Conservation (phyloP, 805 yeast genomes). For the Yarrowia sp. region DNA sequence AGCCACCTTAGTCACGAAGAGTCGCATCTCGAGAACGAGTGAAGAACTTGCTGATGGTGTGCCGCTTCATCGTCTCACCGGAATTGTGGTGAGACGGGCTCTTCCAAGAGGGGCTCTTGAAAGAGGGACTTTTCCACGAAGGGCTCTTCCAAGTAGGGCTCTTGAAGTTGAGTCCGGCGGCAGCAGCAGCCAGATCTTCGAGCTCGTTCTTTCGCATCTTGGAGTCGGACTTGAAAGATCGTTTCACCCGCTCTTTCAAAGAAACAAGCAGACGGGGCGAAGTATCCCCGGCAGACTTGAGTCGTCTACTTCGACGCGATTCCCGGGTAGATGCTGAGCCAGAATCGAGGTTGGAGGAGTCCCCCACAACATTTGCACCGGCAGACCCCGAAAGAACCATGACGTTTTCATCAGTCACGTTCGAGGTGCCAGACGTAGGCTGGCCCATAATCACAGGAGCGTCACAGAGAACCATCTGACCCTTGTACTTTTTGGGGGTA, state of each 20-base stretch:
- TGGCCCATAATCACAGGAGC: background rate
- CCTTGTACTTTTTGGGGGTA: conserved; percentile 4
- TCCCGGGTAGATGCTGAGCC: background rate
- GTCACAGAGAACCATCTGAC: conserved; percentile 8
- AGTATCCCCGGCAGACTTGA: background rate
- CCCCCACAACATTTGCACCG: background rate
- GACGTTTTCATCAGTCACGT: background rate
- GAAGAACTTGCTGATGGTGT: conserved; percentile 14
- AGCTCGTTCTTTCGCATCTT: conserved; percentile 7
- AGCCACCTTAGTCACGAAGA: background rate
- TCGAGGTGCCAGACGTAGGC: background rate
- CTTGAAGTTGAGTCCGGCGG: background rate
- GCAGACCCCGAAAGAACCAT: background rate
- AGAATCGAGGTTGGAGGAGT: background rate
- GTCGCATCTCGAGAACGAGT: conserved; percentile 13
- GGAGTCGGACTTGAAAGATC: conserved; percentile 11
- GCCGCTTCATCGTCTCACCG: background rate
- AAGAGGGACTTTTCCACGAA: conserved; percentile 1
- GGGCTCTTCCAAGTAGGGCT: conserved; percentile 12
- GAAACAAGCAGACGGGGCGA: background rate
- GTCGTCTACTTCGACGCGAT: background rate
- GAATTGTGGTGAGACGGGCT: background rate
- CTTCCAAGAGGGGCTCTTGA: conserved; percentile 14
- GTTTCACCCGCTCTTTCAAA: background rate
- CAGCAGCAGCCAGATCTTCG: background rate